phyloP scores from a whole-genome alignment of 2,329 filamentous ascomycete species.

The Colletotrichum melonis region DNA sequence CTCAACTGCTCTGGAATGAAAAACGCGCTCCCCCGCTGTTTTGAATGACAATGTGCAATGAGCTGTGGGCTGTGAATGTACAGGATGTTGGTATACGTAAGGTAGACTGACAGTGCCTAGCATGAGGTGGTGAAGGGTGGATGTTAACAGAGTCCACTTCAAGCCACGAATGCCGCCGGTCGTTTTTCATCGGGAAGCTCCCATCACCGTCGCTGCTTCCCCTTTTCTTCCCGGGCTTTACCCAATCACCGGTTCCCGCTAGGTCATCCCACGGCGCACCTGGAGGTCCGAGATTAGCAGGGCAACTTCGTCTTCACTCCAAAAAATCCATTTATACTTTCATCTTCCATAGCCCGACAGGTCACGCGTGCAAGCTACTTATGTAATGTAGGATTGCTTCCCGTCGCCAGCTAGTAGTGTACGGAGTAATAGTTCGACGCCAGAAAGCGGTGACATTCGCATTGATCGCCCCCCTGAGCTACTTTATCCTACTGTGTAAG shows the following conservation, averaged over 20 bases:
- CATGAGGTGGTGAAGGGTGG: not conserved
- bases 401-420: too few relatives aligned
- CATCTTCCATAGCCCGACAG: not conserved
- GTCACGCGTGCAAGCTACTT: not conserved
- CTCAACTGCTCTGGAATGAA: conserved; percentile 6
- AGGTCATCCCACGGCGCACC: conserved; percentile 16
- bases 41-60: not conserved
- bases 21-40: not conserved
- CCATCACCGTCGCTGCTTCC: not conserved
- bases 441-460: not conserved
- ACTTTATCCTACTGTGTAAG: not conserved
- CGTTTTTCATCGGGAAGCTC: not conserved
- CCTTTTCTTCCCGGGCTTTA: not conserved
- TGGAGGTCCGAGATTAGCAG: conserved; percentile 7
- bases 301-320: too few relatives aligned
- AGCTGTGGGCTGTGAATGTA: not conserved
- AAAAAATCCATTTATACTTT: too few relatives aligned
- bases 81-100: too few relatives aligned
- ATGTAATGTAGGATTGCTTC: not conserved
- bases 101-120: too few relatives aligned
- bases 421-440: too few relatives aligned
- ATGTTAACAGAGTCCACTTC: not conserved
- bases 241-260: conserved; percentile 22
- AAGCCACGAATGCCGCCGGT: not conserved
- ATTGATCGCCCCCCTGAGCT: not conserved